Base-by-base conservation (phyloP, 805 yeast genomes). In the Wickerhamomyces canadensis region DNA sequence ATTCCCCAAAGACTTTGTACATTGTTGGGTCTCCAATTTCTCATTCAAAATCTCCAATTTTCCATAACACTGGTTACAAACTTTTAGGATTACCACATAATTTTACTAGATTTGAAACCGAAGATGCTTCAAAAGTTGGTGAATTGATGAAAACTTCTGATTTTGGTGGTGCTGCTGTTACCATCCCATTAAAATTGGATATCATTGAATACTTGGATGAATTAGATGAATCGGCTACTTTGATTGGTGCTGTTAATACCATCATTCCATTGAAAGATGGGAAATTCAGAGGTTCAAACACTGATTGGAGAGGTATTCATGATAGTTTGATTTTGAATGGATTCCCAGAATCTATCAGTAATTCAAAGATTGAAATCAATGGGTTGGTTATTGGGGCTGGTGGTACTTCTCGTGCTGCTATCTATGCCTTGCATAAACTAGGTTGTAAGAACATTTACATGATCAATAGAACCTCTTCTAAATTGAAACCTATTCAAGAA, bases 351-450 rank as follows among this genome's bases (percentile, higher is more conserved):
- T 52, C 55, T 40, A 36, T 21, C 16, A 26, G 13, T 11, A 25
- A n/a, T 16, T 21, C 25, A 29, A 58, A 55, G 17, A 54, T 49
- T 41, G 51, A 53, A 22, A 65, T 70, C 11, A 64, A 72, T 40
- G 97, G 96, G 23, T 64, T 89, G 41, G 83, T 93, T 31, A 68
- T 93, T 46, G 99, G 99, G 35, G 96, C 96, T 16, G 99, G 99
- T 29, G 99, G 99, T 31, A 89, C 99, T 19, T 80, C 96, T 1
- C 74, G 96, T 53, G 96, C 98, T 29, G 98, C 97, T 0, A 77
- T 85, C 13, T 88, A 75, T 58, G 97, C 98, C 1, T 69, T 93
- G 47, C 74, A 78, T 54, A 54, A 76, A 43, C 64, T 91, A 67
- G 96, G 96, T 3, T 86, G 94, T 59, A 49, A 64, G 17, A 77